Evolutionary conservation across 805 yeast genomes (phyloP), one percentile per base, ranked within the genome.

Genomic region (Starmera quercuum): DNA sequence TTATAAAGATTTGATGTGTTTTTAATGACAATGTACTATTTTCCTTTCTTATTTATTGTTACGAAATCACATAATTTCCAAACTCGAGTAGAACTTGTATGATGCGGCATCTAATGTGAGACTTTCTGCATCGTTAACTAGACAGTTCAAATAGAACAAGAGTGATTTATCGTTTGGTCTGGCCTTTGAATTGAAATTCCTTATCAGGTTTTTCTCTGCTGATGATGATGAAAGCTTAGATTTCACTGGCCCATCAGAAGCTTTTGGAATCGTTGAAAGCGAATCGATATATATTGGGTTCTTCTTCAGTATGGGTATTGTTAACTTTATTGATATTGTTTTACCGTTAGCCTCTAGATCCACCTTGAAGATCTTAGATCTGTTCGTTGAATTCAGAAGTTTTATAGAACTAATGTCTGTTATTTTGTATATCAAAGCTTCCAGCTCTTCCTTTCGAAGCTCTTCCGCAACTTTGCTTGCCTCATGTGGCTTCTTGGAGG

Each of bases 171-270:
- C 40, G 23, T 33, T 39, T 7, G 34, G 11, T 30, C 38, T 39
- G 2, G 31, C 37, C 27, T 43, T 47, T 25, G 17, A 16, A 33
- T 51, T 51, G 33, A 51, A 51, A 38, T 51, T 51, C 33, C 34
- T 47, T 9, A 51, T 36, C 4, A 46, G 46, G 10, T 29, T 29
- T 20, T 14, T 29, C 10, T 16, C 15, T 16, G 12, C 10, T 9
- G 14, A n/a, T 7, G 27, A 24, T 24, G 15, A n/a, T 24, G n/a
- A 24, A n/a, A 24, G 14, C 14, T 24, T 24, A 24, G 12, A 7
- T 7, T 24, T 24, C 7, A 16, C 7, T 7, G 7, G 12, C 12
- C 15, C 7, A 11, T 7, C n/a, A 7, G n/a, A n/a, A n/a, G n/a
- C n/a, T n/a, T n/a, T n/a, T n/a, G n/a, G n/a, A n/a, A 17, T 7